phyloP scores from a whole-genome alignment of 805 yeast species.

The Saccharomycopsis javanensis region DNA sequence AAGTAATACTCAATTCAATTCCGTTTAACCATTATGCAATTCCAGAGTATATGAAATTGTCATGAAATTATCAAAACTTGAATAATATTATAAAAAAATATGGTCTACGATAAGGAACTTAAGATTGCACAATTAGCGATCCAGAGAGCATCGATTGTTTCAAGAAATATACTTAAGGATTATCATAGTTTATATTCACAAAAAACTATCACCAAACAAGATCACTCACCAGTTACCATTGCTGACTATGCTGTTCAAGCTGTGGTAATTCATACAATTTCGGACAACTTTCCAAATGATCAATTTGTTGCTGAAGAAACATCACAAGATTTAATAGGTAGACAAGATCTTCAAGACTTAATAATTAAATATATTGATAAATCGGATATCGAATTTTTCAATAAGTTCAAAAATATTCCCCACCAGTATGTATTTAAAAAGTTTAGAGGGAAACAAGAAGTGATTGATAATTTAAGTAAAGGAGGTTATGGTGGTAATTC shows the following conservation, averaged over 20 bases:
- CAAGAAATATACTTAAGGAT: slow-evolving; percentile 49
- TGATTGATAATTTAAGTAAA: background rate
- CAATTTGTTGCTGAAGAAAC: slow-evolving; percentile 93
- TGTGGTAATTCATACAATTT: slow-evolving; percentile 74
- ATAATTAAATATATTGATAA: slow-evolving; percentile 53
- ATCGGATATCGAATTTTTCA: slow-evolving; percentile 35
- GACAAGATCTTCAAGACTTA: slow-evolving; percentile 36
- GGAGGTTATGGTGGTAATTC: slow-evolving; percentile 24
- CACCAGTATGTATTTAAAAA: slow-evolving; percentile 19
- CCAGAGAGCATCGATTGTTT: slow-evolving; percentile 75
- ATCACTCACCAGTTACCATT: slow-evolving; percentile 88
- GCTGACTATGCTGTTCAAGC: slow-evolving; percentile 98
- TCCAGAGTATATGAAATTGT: too few relatives aligned
- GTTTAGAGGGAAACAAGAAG: slow-evolving; percentile 16
- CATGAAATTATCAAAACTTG: too few relatives aligned
- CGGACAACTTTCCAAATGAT: slow-evolving; percentile 71
- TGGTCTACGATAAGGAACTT: slow-evolving; percentile 54
- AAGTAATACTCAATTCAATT: too few relatives aligned
- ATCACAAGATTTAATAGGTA: slow-evolving; percentile 52
- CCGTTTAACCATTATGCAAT: too few relatives aligned
- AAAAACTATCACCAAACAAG: slow-evolving; percentile 67
- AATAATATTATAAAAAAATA: too few relatives aligned
- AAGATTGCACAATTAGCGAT: slow-evolving; percentile 84
- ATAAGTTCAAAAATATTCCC: background rate
- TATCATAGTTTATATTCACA: slow-evolving; percentile 35